Evolutionary conservation across 2,329 filamentous ascomycete genomes (phyloP), one percentile per base, ranked within the genome.

Genomic region (Aphanoascus verrucosus): DNA sequence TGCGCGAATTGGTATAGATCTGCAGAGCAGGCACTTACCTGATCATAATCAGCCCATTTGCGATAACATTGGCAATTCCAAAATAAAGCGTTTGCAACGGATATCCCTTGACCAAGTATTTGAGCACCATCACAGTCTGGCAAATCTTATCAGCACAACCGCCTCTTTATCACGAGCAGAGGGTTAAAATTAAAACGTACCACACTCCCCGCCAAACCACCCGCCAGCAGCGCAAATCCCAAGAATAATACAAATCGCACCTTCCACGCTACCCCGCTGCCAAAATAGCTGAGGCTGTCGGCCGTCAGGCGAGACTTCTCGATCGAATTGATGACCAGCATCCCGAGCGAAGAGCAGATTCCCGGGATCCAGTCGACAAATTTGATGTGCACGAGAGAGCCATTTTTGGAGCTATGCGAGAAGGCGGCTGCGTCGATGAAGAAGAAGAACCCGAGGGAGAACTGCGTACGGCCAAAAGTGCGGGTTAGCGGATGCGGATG

Each of bases 301-400:
- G 79, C 80, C 38, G 75, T 77, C 53, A 86, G 67, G 40, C 81
- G 74, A 23, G 79, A 77, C 69, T 85, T 85, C 63, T 86, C 82
- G 63, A 86, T 85, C 57, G 76, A 81, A 68, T 85, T 85, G 73
- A 85, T 85, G 61, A 85, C 80, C 49, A 85, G 75, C 82, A 85
- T 85, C 56, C 82, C 82, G 32, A 85, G 74, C 56, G 79, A 75
- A 42, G 79, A 83, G 73, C 83, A 85, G 69, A 86, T 85, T 56
- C 78, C 77, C 2, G 82, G 83, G 60, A 86, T 82, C 82, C 82
- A 86, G 72, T 86, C 82, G 59, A 85, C 76, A 67, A 85, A 85
- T 66, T 78, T 84, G 64, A 85, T 76, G 68, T 85, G 80, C 17
- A 82, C 75, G 55, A 75, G 67, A 49, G 79, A 79, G 57, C 77